Base-by-base conservation (phyloP, 768 basidiomycete genomes). In the Mycena metata region DNA sequence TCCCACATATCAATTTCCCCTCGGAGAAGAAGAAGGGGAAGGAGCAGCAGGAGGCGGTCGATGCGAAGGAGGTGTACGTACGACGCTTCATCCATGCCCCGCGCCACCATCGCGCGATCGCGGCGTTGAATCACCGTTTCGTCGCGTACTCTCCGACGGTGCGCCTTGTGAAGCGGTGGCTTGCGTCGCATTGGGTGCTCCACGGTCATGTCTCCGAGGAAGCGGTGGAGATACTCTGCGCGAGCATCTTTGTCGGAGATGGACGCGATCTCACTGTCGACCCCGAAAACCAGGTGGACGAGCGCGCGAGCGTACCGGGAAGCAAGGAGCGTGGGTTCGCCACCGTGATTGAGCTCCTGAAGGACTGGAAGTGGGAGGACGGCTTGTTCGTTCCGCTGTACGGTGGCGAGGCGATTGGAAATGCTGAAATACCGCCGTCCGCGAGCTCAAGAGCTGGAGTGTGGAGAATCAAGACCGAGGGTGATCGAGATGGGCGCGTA, bases 141-240 rank as follows among this genome's bases (percentile, higher is more conserved):
- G 78, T 88, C 0, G 93, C 96, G 13, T 98, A 90, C 78, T 85
- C 95, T 3, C 89, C 92, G 11, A 96, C 96, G 0, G 92, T 94
- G 17, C 86, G 98, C 43, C 85, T 99, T 17, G 87, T 94, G 57
- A 97, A 98, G 81, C 88, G 97, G 47, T 99, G 98, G 98, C 82
- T 99, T 60, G 89, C 93, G 0, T 83, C 92, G 9, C 98, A 99
- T 76, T 95, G 93, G 91, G 85, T 98, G 64, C 85, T 99, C 39
- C 84, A 86, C 5, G 79, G 84, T 0, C 92, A 95, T 72, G 83
- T 98, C 60, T 85, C 86, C 8, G 87, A 89, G 66, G 95, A 98
- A 76, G 90, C 88, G 0, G 86, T 94, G 41, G 98, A 99, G 78
- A 82, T 99, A 19, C 77, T 99, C 46, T 95, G 94, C 77, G 94